Evolutionary conservation across 768 basidiomycete genomes (phyloP).

Genomic region (Amanita muscaria): DNA sequence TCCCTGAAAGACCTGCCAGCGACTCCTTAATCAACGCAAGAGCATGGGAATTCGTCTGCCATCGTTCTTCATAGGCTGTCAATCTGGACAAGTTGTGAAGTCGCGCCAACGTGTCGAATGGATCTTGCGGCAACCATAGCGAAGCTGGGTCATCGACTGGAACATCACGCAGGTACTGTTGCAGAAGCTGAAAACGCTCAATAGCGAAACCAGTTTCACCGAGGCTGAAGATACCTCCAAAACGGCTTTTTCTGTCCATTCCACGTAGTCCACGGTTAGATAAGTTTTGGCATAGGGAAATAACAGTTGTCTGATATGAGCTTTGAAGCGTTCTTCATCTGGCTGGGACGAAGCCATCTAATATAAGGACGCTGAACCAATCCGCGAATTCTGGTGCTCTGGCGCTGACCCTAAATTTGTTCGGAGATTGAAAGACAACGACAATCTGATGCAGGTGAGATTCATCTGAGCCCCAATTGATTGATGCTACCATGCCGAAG

Average conservation of each 20-base stretch:
- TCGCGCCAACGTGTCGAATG: slow-evolving; percentile 36
- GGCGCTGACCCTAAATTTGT: background rate
- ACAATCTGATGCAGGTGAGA: too few species aligned
- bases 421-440: background rate
- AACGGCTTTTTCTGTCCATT: slow-evolving; percentile 42
- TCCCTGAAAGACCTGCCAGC: slow-evolving; percentile 17
- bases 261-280: slow-evolving; percentile 45
- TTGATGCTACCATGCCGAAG: background rate
- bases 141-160: slow-evolving; percentile 43
- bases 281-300: slow-evolving; percentile 45
- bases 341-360: too few species aligned
- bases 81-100: slow-evolving; percentile 25
- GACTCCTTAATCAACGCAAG: slow-evolving; percentile 24
- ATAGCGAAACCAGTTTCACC: background rate
- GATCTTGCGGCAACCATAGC: slow-evolving; percentile 45
- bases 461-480: background rate
- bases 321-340: slow-evolving; percentile 20
- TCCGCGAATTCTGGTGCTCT: background rate
- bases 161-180: slow-evolving; percentile 30
- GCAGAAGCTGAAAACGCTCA: slow-evolving; percentile 26
- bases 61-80: slow-evolving; percentile 37
- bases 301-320: slow-evolving; percentile 47
- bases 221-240: slow-evolving; percentile 26
- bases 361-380: background rate
- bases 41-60: slow-evolving; percentile 28